Evolutionary conservation across 805 yeast species (phyloP), one percentile per base, ranked within the genome.

Genomic region (Kodamaea kakaduensis): DNA sequence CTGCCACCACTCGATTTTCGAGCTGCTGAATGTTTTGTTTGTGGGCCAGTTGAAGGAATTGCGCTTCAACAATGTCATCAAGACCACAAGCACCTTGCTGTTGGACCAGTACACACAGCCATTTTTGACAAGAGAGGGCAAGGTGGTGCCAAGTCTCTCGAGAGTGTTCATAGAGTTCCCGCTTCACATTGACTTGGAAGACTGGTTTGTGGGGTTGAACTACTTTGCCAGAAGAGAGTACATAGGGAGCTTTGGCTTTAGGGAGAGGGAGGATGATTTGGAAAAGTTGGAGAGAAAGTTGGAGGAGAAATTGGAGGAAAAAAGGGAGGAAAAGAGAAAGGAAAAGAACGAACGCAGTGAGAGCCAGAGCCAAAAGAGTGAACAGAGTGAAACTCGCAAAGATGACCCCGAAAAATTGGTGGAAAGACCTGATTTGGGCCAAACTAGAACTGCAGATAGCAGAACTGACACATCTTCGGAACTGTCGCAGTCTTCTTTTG

Each of bases 151-250:
- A 14, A 62, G 58, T 22, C 50, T 56, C 42, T 59, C 56, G 37
- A 48, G 81, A 32, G 62, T 79, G 3, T 57, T 81, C 15, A 60
- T 83, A 32, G 77, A 74, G 43, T 83, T 83, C 43, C 83, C 85
- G 2, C 59, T 78, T 25, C 76, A 75, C 45, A 76, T 78, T 15
- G 89, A 82, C 53, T 62, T 82, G 27, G 89, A 82, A 49, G 88
- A 81, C 51, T 83, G 93, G 89, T 66, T 73, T 42, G 83, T 83
- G 9, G 80, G 85, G 0, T 56, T 84, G 39, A 72, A 69, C 29
- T 77, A 84, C 9, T 78, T 81, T 47, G 71, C 86, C 6, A 73
- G 71, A 37, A 55, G 78, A 18, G 87, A 81, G 45, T 77, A 67
- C 41, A 67, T 67, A 35, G 72, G 71, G 12, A 25, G 32, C 9